Percentiles rank a stretch among this genome's conserved stretches.
phyloP scores from a whole-genome alignment of 306 rosid genomes.

The Heteromeles arbutifolia region DNA sequence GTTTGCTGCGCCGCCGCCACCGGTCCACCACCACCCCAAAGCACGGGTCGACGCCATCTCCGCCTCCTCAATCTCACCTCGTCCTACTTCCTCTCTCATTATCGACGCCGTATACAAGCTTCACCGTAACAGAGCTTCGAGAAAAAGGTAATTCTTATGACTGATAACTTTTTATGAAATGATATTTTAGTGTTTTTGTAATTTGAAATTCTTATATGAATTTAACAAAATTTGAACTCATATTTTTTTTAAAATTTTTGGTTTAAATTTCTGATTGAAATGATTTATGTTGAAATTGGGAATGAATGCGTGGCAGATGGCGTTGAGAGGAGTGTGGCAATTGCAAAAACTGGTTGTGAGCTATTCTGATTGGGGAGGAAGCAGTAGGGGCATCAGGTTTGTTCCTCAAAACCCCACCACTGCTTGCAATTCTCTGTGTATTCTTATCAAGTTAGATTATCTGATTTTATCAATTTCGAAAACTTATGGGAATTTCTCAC shows the following conservation, averaged over 20 bases:
- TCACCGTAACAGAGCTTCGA: not conserved
- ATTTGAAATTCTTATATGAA: not conserved
- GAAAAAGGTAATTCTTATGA: not conserved
- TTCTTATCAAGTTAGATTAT: not conserved
- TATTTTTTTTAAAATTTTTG: not conserved
- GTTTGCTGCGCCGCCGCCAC: not conserved
- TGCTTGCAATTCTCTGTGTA: too few species aligned
- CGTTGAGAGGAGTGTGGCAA: conserved; percentile 88
- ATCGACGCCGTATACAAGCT: too few species aligned
- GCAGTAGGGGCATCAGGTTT: conserved; percentile 87
- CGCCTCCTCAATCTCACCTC: not conserved
- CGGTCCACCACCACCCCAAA: not conserved
- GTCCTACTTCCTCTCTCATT: too few species aligned
- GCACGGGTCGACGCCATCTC: not conserved
- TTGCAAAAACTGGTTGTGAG: conserved; percentile 72
- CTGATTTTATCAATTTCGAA: not conserved
- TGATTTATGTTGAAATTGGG: not conserved
- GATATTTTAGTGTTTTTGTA: not conserved
- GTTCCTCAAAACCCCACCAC: not conserved
- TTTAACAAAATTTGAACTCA: not conserved
- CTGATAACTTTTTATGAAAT: not conserved
- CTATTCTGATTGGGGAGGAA: conserved; percentile 83
- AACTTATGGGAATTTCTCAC: not conserved
- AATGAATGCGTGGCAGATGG: conserved; percentile 39
- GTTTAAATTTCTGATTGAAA: not conserved